Conservation (phyloP, 345 rosid genomes). For the Citrus mangshanensis region DNA sequence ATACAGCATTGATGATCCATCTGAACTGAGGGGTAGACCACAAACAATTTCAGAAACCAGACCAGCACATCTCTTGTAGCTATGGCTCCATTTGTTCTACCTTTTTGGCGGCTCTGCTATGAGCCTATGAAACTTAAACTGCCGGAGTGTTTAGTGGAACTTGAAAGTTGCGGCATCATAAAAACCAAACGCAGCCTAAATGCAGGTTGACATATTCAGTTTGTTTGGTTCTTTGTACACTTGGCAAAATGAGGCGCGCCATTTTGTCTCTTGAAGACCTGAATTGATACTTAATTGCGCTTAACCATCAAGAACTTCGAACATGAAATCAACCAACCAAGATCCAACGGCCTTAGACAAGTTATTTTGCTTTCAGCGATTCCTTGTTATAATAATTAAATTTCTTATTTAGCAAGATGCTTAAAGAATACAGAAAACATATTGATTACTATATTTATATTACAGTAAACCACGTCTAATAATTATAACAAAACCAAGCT, state of each 20-base stretch:
- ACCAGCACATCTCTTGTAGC: too few species aligned
- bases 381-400: neutral
- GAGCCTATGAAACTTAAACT: too few species aligned
- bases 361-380: neutral
- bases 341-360: neutral
- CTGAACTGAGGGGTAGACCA: too few species aligned
- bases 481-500: slow-evolving; percentile 1
- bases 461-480: slow-evolving; percentile 1
- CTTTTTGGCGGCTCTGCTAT: too few species aligned
- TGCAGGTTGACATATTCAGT: neutral
- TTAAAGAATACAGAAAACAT: slow-evolving; percentile 3
- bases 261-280: neutral
- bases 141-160: neutral
- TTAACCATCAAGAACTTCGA: neutral
- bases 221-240: neutral
- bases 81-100: too few species aligned
- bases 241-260: neutral
- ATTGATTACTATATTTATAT: neutral
- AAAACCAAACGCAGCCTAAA: neutral
- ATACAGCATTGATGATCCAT: too few species aligned
- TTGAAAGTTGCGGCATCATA: neutral
- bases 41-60: too few species aligned
- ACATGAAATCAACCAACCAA: neutral
- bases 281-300: neutral
- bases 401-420: neutral